phyloP scores from a whole-genome alignment of 345 rosid genomes.

The Syzygium grande region DNA sequence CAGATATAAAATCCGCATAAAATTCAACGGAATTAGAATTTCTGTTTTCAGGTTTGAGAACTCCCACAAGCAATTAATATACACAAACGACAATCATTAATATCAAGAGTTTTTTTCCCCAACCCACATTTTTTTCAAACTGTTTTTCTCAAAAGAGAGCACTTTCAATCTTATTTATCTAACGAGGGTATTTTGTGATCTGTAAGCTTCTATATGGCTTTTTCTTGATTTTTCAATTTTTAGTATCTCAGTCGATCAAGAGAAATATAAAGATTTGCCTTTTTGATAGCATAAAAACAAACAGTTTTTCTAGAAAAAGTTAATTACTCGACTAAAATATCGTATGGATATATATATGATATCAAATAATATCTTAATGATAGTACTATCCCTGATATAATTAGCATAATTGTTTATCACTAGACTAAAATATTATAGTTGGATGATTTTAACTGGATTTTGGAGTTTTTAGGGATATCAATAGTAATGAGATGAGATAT shows the following conservation, averaged over 20 bases:
- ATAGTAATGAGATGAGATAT: neutral
- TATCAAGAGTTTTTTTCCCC: too few species aligned
- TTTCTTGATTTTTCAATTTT: neutral
- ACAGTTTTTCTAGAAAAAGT: neutral
- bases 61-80: too few species aligned
- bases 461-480: neutral
- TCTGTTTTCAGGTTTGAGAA: too few species aligned
- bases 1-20: too few species aligned
- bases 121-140: too few species aligned
- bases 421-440: neutral
- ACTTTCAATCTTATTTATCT: neutral
- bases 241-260: neutral
- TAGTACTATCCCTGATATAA: neutral
- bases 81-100: too few species aligned
- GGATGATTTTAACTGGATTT: neutral
- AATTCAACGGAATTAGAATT: too few species aligned
- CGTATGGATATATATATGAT: neutral
- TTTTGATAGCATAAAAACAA: neutral
- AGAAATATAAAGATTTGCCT: neutral
- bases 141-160: neutral
- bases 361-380: neutral
- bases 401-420: neutral
- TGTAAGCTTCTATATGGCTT: neutral
- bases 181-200: neutral
- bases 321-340: neutral